Evolutionary conservation across 768 basidiomycete species (phyloP), one percentile per base, ranked within the genome.

Genomic region (Gloeostereum incarnatum): DNA sequence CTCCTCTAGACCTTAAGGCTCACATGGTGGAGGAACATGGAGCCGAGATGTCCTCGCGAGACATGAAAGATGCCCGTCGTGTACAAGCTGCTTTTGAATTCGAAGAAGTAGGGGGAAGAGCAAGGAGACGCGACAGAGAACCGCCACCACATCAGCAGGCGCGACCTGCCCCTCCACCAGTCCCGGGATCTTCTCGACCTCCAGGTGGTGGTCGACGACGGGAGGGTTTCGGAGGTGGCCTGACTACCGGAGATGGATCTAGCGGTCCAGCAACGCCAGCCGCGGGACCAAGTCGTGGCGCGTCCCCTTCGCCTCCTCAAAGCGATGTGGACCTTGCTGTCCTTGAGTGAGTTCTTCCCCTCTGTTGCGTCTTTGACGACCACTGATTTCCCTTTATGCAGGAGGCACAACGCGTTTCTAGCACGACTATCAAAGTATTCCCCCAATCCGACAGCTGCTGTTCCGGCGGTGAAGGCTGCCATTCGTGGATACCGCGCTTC

Each of bases 21-120:
- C 96, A 99, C 55, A 81, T 83, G 61, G 81, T 97, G 7, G 80
- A 86, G 38, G 81, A 78, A 37, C 90, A 93, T 44, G 83, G 80
- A 6, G 73, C 68, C 1, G 78, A 78, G 22, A 80, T 87, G 79
- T 75, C 69, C 11, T 58, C 83, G 2, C 68, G 75, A 11, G 84
- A 84, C 48, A 75, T 71, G 47, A 76, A 69, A 40, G 82, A 82
- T 16, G 78, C 77, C 0, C 63, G 79, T 18, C 69, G 31, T 33
- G 16, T 33, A 8, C 31, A 36, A 21, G 35, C 35, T 22, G 35
- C 34, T 35, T 39, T 18, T 20, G 32, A 36, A 20, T 40, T 39
- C 25, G 42, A 33, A 14, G 27, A 21, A 36, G 29, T 35, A n/a
- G 58, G 69, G 36, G 57, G 71, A 13, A 58, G 66, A 2, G 59